Evolutionary conservation across 257 asterid genomes (phyloP).

Genomic region (Nicotiana paniculata): DNA sequence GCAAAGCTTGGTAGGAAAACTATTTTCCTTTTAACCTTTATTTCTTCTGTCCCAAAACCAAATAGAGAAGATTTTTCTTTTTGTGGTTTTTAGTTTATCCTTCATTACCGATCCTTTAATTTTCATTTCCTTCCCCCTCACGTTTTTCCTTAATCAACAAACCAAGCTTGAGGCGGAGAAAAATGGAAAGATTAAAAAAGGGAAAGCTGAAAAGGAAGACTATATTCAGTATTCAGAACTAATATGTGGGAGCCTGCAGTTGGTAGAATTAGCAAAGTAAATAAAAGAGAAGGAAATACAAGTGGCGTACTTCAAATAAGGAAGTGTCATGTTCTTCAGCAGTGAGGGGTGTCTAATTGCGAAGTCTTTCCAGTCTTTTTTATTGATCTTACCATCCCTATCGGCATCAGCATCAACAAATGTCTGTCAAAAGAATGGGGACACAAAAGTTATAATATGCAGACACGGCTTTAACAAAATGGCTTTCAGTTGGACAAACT

Average conservation of each 20-base stretch:
- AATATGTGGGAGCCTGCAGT: not conserved
- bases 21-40: no score
- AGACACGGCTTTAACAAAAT: not conserved
- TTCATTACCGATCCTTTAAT: no score
- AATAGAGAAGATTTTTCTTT: no score
- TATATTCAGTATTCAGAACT: not conserved
- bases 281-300: not conserved
- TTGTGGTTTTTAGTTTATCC: no score
- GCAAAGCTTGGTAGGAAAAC: not conserved
- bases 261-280: not conserved
- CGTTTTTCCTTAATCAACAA: no score
- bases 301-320: constrained; percentile 1
- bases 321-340: constrained; percentile 12
- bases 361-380: constrained; percentile 6
- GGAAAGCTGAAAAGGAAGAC: not conserved
- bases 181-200: not conserved
- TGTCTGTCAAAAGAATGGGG: not conserved
- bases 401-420: constrained; percentile 12
- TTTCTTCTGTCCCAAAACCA: not conserved
- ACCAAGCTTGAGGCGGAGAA: not conserved
- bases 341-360: not conserved
- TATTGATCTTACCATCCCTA: constrained; percentile 11
- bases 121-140: no score
- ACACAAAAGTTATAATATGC: not conserved
- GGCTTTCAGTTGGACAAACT: not conserved